phyloP scores from a whole-genome alignment of 371 early-diverging fungal species.

The Caulochytrium protostelioides region DNA sequence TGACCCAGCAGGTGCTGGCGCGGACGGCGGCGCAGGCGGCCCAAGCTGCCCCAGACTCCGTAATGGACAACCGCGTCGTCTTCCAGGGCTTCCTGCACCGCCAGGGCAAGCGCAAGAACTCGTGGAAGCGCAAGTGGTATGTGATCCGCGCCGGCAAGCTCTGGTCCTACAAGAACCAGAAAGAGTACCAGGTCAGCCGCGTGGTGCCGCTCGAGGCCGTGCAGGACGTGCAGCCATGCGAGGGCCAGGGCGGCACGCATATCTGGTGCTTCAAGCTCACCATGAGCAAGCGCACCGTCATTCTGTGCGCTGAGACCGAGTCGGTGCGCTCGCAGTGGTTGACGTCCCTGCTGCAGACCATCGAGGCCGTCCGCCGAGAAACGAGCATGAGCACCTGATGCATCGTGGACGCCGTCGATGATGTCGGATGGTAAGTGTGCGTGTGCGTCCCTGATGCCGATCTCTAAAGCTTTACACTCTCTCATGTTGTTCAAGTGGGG shows the following conservation, averaged over 20 bases:
- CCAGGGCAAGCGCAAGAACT: conserved; percentile 37
- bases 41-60: too few relatives aligned
- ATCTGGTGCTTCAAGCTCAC: conserved; percentile 54
- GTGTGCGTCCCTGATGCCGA: too few relatives aligned
- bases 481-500: too few relatives aligned
- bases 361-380: too few relatives aligned
- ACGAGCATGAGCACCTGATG: too few relatives aligned
- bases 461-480: too few relatives aligned
- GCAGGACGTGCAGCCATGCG: conserved; percentile 39
- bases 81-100: conserved; percentile 49
- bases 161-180: conserved; percentile 54
- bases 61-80: conserved; percentile 29
- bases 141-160: conserved; percentile 53
- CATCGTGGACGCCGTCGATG: too few relatives aligned
- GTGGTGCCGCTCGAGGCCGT: conserved; percentile 43
- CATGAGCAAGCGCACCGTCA: conserved; percentile 43
- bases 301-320: conserved; percentile 41
- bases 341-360: too few relatives aligned
- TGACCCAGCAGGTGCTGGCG: conserved; percentile 8
- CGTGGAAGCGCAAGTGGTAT: conserved; percentile 70
- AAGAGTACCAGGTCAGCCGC: conserved; percentile 52
- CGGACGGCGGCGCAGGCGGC: conserved; percentile 10
- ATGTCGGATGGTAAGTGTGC: too few relatives aligned
- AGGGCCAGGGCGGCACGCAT: too few relatives aligned
- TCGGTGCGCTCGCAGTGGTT: too few relatives aligned